phyloP scores from a whole-genome alignment of 2,329 filamentous ascomycete genomes.

The Phaeosphaeria sp. region DNA sequence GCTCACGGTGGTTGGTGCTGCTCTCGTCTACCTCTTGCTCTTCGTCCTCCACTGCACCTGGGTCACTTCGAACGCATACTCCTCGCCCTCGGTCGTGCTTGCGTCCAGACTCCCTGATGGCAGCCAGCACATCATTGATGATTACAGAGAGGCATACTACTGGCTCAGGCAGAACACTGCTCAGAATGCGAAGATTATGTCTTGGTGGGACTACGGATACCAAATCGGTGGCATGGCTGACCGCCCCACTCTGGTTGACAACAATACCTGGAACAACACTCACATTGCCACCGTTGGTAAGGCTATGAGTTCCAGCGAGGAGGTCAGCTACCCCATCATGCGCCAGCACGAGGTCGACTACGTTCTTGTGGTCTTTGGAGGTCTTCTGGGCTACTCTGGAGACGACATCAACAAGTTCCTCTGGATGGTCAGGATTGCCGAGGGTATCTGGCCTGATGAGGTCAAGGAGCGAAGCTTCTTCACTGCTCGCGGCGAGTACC shows the following conservation, averaged over 20 bases:
- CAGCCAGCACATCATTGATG: conserved; percentile 97
- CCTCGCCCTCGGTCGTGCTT: conserved; percentile 94
- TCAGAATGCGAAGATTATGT: conserved; percentile 97
- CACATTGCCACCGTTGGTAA: conserved; percentile 99
- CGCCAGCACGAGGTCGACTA: conserved; percentile 99
- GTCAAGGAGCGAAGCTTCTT: conserved; percentile 97
- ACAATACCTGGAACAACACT: conserved; percentile 99
- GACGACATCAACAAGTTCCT: conserved; percentile 99
- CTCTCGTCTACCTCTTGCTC: conserved; percentile 82
- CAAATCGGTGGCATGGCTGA: conserved; percentile 99
- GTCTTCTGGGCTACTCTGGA: conserved; percentile 93
- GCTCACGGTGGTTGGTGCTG: conserved; percentile 72
- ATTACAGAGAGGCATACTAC: conserved; percentile 99
- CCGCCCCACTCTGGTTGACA: conserved; percentile 94
- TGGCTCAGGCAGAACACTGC: conserved; percentile 98
- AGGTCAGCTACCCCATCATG: conserved; percentile 98
- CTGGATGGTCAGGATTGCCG: conserved; percentile 99
- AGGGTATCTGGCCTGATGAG: conserved; percentile 99
- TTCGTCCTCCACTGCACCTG: conserved; percentile 99
- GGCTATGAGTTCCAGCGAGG: conserved; percentile 96
- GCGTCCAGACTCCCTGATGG: conserved; percentile 92
- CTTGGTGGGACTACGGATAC: conserved; percentile 99
- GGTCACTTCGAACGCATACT: conserved; percentile 99
- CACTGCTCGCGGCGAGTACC: conserved; percentile 90
- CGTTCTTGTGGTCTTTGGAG: conserved; percentile 96